These are phyloP conservation scores for Glaciozyma martinii DNA, from an alignment of 768 basidiomycete genomes.

Conservation along the genomic window DNA sequence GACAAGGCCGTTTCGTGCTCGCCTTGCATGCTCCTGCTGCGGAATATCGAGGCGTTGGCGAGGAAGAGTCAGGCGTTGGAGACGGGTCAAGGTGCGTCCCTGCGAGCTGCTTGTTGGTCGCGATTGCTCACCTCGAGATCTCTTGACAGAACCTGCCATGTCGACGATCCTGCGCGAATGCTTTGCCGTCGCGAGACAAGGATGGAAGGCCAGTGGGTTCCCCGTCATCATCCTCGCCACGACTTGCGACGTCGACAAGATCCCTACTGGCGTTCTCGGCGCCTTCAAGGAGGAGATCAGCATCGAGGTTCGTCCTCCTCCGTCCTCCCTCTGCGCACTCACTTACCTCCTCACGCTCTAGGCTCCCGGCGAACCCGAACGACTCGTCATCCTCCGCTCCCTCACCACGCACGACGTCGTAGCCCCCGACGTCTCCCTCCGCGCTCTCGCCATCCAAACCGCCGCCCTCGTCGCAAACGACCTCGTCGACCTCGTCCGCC, in stretches of 20 bases:
- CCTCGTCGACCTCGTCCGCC: conserved; percentile 57
- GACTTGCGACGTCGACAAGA: conserved; percentile 54
- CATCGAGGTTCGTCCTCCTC: conserved; percentile 52
- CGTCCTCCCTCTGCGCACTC: not conserved
- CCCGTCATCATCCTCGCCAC: conserved; percentile 72
- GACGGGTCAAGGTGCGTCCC: conserved; percentile 53
- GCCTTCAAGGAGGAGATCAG: conserved; percentile 78
- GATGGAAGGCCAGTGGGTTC: conserved; percentile 55
- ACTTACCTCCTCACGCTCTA: conserved; percentile 37
- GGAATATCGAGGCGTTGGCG: conserved; percentile 69
- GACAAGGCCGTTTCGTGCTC: conserved; percentile 68
- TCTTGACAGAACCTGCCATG: conserved; percentile 50
- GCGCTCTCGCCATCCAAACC: conserved; percentile 67
- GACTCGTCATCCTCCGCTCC: conserved; percentile 53
- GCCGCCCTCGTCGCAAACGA: conserved; percentile 83
- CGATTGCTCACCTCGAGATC: not conserved
- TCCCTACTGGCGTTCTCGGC: conserved; percentile 55
- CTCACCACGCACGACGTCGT: conserved; percentile 45
- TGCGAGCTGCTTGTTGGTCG: not conserved
- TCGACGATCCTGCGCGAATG: conserved; percentile 56
- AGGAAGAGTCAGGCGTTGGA: conserved; percentile 59
- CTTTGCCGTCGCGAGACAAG: conserved; percentile 50
- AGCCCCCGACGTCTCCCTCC: conserved; percentile 70
- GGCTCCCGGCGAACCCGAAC: conserved; percentile 72
- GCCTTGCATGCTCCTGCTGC: conserved; percentile 73